Evolutionary conservation across 2,329 filamentous ascomycete species (phyloP).

Genomic region (Aspergillus novoparasiticus): DNA sequence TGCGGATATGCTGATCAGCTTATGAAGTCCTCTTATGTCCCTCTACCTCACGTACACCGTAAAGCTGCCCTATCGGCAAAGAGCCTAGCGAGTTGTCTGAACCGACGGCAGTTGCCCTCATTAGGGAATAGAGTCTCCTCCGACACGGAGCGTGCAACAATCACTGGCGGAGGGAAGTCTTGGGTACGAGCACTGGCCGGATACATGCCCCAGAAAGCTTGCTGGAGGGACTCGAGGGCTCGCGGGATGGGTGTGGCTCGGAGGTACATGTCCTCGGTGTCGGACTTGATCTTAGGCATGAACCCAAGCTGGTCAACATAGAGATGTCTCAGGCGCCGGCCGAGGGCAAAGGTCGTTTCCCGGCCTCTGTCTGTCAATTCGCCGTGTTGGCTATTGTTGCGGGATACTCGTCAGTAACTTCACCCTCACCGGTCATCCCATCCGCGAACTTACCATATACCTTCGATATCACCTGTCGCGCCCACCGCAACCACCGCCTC

Average conservation of each 20-base stretch:
- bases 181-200: conserved; percentile 56
- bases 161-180: conserved; percentile 63
- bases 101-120: conserved; percentile 71
- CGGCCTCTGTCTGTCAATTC: conserved; percentile 77
- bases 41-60: conserved; percentile 55
- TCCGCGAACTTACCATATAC: conserved; percentile 69
- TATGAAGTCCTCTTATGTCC: background rate
- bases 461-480: conserved; percentile 70
- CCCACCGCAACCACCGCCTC: conserved; percentile 71
- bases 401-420: conserved; percentile 16
- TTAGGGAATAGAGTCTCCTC: conserved; percentile 84
- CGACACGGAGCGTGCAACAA: conserved; percentile 64
- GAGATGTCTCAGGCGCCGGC: conserved; percentile 67
- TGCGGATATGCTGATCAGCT: background rate
- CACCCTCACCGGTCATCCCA: background rate
- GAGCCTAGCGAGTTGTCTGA: conserved; percentile 67
- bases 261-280: conserved; percentile 67
- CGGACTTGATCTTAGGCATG: conserved; percentile 61
- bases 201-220: conserved; percentile 75
- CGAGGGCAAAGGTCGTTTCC: conserved; percentile 70
- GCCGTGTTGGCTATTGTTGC: conserved; percentile 49
- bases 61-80: conserved; percentile 73
- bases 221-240: conserved; percentile 75
- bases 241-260: conserved; percentile 74
- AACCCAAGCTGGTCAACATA: conserved; percentile 76